Base-by-base conservation (phyloP, 2,329 filamentous ascomycete genomes). In the Xylariaceae sp. region DNA sequence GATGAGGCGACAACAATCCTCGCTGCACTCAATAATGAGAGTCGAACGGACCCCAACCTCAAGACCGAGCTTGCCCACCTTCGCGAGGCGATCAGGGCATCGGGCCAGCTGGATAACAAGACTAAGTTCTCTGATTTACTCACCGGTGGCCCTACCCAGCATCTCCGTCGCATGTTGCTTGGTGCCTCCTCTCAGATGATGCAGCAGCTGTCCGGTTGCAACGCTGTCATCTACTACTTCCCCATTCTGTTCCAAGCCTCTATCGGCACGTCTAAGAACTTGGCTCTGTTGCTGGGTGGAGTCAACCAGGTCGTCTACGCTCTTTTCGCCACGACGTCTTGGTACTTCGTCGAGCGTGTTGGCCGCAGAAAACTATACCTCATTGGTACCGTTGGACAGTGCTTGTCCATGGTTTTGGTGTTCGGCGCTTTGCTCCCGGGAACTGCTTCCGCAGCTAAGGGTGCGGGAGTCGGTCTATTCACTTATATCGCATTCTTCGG, bases 401-500 rank as follows among this genome's bases (percentile, higher is more conserved):
- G 76, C 56, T 56, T 80, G 33, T 79, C 76, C 52, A 81, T 82
- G 76, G 70, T 86, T 64, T 67, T 85, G 18, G 72, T 74, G 6
- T 87, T 87, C 53, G 82, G 74, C 1, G 71, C 74, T 18, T 77
- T 89, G 56, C 80, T 89, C 10, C 86, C 86, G 43, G 82, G 83
- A 0, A 77, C 75, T 1, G 75, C 73, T 0, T 67, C 78, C 0
- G 71, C 83, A 4, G 82, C 84, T 2, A 87, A 86, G 62, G 85
- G 85, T 30, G 82, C 85, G 1, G 82, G 82, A 1, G 82, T 85
- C 7, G 83, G 83, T 53, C 68, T 87, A 10, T 87, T 87, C 68
- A 75, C 81, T 4, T 87, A 86, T 66, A 87, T 86, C 60, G 81
- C 81, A 6, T 83, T 82, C 53, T 87, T 86, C 58, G 84, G 83